Percentiles rank a stretch among this genome's conserved stretches.
These are phyloP conservation scores for Delitschia confertaspora DNA, from an alignment of 495 filamentous ascomycete species.

Conservation along the genomic window DNA sequence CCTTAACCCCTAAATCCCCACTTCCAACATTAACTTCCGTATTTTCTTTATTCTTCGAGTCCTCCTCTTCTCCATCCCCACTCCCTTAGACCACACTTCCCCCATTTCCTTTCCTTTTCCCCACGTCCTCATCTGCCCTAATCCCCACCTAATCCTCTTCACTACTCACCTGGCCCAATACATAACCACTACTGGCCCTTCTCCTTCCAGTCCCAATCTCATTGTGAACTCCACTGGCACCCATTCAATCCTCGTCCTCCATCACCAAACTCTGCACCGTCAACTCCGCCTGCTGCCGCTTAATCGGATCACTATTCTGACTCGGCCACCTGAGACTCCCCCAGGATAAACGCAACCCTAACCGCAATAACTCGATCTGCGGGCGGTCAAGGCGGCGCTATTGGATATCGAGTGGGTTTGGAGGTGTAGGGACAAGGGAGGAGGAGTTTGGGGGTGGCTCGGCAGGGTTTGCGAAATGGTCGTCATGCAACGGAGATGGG, in stretches of 20 bases:
- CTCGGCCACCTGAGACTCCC: conserved; percentile 1
- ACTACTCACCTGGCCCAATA: not conserved
- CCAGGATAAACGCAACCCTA: not conserved
- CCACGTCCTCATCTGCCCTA: not conserved
- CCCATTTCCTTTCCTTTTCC: not conserved
- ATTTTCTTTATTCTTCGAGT: not conserved
- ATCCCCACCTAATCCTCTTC: not conserved
- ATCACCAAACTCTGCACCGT: conserved; percentile 12
- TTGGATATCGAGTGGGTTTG: too few species aligned
- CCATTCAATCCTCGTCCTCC: conserved; percentile 26
- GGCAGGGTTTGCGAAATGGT: too few species aligned
- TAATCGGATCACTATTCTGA: conserved; percentile 4
- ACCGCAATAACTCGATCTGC: not conserved
- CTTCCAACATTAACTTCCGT: too few species aligned
- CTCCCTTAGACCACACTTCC: not conserved
- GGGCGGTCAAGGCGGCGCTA: too few species aligned
- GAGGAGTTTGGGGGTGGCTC: too few species aligned
- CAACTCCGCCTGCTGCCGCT: conserved; percentile 5
- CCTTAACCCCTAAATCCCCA: not conserved
- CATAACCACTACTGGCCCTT: not conserved
- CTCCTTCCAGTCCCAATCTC: not conserved
- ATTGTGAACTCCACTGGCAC: not conserved
- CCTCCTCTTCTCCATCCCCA: not conserved
- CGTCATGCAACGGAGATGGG: too few species aligned
- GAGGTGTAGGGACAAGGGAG: too few species aligned